Percentiles rank a stretch among this genome's conserved stretches.
phyloP scores from a whole-genome alignment of 2,329 filamentous ascomycete species.

The Verticillium nonalfalfae region DNA sequence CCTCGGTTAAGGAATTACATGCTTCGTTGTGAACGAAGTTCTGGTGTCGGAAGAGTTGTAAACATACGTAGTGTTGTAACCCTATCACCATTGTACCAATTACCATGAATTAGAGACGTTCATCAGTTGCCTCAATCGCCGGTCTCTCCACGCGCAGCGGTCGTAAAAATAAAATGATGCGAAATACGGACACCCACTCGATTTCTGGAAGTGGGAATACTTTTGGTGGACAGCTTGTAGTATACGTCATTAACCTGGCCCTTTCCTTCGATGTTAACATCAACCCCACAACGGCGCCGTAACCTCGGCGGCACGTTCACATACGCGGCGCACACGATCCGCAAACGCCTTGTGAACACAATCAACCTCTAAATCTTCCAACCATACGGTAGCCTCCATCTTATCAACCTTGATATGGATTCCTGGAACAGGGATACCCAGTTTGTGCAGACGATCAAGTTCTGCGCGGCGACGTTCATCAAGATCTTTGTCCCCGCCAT shows the following conservation, averaged over 20 bases:
- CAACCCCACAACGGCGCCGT: slow-evolving; percentile 63
- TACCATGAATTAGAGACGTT: not conserved
- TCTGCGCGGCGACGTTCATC: slow-evolving; percentile 58
- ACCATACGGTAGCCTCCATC: slow-evolving; percentile 80
- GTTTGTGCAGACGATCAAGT: slow-evolving; percentile 68
- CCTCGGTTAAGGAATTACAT: slow-evolving; percentile 29
- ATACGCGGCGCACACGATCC: slow-evolving; percentile 80
- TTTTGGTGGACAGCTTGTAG: not conserved
- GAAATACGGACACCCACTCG: no score
- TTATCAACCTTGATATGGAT: slow-evolving; percentile 84
- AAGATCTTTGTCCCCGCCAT: slow-evolving; percentile 25
- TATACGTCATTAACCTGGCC: not conserved
- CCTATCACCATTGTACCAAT: slow-evolving; percentile 12
- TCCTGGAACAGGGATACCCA: slow-evolving; percentile 88
- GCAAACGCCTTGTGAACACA: slow-evolving; percentile 71
- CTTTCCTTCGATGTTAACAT: not conserved
- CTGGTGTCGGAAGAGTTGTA: slow-evolving; percentile 2
- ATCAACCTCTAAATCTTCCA: slow-evolving; percentile 88
- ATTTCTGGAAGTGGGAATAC: no score
- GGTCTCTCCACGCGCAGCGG: not conserved
- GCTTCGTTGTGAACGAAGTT: not conserved
- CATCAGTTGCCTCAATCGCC: not conserved
- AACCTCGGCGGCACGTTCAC: slow-evolving; percentile 84
- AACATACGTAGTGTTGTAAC: slow-evolving; percentile 10
- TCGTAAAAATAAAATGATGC: not conserved